These are phyloP conservation scores for Penicillium sp. DNA, from an alignment of 2,329 filamentous ascomycete genomes.

Conservation along the genomic window DNA sequence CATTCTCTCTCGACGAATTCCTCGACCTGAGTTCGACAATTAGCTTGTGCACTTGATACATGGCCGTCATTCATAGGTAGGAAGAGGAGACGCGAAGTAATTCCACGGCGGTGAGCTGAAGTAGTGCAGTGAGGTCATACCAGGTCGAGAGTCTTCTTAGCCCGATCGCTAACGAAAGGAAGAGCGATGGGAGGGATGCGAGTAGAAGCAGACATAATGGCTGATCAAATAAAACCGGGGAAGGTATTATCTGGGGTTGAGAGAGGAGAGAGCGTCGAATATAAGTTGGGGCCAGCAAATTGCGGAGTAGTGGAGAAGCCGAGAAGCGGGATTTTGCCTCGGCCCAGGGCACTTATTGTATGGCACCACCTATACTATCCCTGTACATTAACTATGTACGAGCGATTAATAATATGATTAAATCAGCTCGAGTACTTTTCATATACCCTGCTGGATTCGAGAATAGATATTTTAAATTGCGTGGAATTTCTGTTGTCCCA, in stretches of 20 bases:
- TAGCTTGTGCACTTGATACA: neutral
- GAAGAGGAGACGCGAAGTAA: neutral
- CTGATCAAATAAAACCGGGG: neutral
- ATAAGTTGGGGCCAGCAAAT: conserved; percentile 20
- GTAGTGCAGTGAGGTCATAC: conserved; percentile 36
- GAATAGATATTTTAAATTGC: too few relatives aligned
- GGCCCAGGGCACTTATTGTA: conserved; percentile 12
- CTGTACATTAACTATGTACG: neutral
- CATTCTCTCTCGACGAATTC: conserved; percentile 98
- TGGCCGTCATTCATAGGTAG: neutral
- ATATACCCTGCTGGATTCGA: too few relatives aligned
- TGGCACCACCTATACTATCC: neutral
- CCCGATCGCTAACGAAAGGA: conserved; percentile 75
- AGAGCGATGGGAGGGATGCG: conserved; percentile 60
- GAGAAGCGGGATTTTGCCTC: conserved; percentile 29
- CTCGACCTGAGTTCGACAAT: conserved; percentile 62
- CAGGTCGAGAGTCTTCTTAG: conserved; percentile 79
- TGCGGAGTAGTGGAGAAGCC: conserved; percentile 36
- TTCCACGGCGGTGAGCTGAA: neutral
- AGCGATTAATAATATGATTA: neutral
- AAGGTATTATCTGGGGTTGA: neutral
- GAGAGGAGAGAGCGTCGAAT: conserved; percentile 2
- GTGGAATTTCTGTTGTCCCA: too few relatives aligned
- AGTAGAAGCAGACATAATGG: conserved; percentile 50
- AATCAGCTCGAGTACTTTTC: too few relatives aligned